These are phyloP conservation scores for Blastobotrys ciferrii DNA, from an alignment of 1,139 yeast genomes.

Conservation along the genomic window DNA sequence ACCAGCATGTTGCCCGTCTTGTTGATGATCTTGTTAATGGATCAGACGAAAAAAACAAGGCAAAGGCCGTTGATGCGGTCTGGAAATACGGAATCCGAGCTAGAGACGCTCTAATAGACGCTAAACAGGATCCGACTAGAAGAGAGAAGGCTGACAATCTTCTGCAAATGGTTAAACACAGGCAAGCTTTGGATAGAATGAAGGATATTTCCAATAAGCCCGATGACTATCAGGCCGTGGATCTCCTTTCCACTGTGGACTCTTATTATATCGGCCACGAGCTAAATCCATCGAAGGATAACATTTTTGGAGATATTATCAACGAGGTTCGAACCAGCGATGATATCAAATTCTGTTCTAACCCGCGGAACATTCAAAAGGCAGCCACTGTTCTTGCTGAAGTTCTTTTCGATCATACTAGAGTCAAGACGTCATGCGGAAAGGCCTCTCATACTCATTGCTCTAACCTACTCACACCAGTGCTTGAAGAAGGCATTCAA, in stretches of 20 bases:
- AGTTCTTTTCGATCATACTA: constrained; percentile 9
- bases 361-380: constrained; percentile 6
- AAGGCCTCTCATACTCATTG: background rate
- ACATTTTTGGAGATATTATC: constrained; percentile 12
- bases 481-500: constrained; percentile 14
- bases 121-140: constrained; percentile 1
- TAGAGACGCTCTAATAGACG: constrained; percentile 12
- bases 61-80: constrained; percentile 3
- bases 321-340: constrained; percentile 2
- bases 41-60: background rate
- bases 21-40: constrained; percentile 5
- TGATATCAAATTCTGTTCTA: constrained; percentile 1
- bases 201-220: constrained; percentile 10
- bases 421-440: background rate
- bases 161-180: constrained; percentile 13
- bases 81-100: constrained; percentile 12
- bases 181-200: constrained; percentile 10
- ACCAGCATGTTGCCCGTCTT: constrained; percentile 10
- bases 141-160: constrained; percentile 11
- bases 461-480: constrained; percentile 11
- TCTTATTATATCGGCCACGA: constrained; percentile 14
- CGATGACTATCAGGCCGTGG: background rate
- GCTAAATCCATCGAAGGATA: constrained; percentile 15
- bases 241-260: constrained; percentile 14
- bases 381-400: constrained; percentile 9